Percentiles rank a stretch among this genome's conserved stretches.
phyloP scores from a whole-genome alignment of 352 stramenopile genomes.

The Pythium sukuiense region DNA sequence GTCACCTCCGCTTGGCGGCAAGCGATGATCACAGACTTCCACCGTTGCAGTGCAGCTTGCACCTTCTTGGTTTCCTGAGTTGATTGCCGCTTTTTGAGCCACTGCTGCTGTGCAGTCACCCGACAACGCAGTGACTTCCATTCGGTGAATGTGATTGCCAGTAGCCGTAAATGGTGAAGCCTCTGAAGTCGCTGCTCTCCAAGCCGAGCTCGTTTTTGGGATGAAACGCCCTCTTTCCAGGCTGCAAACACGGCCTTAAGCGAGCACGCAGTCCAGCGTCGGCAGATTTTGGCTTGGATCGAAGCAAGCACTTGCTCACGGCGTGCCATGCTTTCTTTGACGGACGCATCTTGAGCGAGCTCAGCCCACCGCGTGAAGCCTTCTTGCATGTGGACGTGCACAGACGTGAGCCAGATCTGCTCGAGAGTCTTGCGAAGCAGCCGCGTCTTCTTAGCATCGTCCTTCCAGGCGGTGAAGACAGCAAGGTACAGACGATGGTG shows the following conservation, averaged over 20 bases:
- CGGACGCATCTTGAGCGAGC: constrained; percentile 1
- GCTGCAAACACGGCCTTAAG: constrained; percentile 10
- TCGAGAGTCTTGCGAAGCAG: constrained; percentile 38
- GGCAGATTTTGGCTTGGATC: constrained; percentile 42
- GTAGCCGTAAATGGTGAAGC: constrained; percentile 11
- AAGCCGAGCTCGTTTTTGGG: constrained; percentile 5
- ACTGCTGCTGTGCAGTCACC: neutral
- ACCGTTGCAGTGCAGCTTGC: neutral
- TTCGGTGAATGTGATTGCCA: neutral
- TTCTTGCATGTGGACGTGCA: constrained; percentile 34
- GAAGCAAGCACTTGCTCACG: constrained; percentile 30
- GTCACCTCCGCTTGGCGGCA: neutral
- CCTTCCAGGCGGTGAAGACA: constrained; percentile 5
- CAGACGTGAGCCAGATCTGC: constrained; percentile 40
- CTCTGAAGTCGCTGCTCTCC: constrained; percentile 1
- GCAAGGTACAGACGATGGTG: neutral
- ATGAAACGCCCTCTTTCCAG: constrained; percentile 7
- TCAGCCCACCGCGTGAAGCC: constrained; percentile 40
- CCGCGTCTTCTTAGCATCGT: constrained; percentile 11
- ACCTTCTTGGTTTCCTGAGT: neutral
- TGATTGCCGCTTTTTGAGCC: constrained; percentile 5
- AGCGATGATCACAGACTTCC: constrained; percentile 1
- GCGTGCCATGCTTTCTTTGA: constrained; percentile 19
- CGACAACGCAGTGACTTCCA: constrained; percentile 2
- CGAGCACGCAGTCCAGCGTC: constrained; percentile 11